Evolutionary conservation across 441 rosid genomes (phyloP).

Genomic region (Pelargonium citronellum): DNA sequence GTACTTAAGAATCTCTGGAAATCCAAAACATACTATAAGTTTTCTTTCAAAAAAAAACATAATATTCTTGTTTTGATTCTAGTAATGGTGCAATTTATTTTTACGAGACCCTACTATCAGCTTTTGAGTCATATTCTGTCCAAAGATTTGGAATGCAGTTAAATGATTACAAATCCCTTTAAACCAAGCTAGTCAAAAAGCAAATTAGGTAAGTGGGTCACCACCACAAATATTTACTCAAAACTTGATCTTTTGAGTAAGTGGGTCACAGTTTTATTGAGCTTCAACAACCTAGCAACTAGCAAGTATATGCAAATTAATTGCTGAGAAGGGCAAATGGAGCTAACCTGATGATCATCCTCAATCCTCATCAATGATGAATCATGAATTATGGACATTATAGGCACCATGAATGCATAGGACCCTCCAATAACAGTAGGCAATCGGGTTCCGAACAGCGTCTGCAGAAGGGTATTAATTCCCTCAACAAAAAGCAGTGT

Average conservation of each 20-base stretch:
- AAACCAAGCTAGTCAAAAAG: neutral
- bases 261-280: slow-evolving; percentile 23
- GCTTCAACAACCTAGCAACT: slow-evolving; percentile 12
- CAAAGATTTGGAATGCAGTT: neutral
- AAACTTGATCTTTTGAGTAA: slow-evolving; percentile 17
- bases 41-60: neutral
- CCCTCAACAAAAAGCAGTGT: slow-evolving; percentile 91
- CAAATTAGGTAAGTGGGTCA: slow-evolving; percentile 26
- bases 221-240: slow-evolving; percentile 33
- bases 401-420: slow-evolving; percentile 94
- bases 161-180: too few species aligned
- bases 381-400: slow-evolving; percentile 83
- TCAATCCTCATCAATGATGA: slow-evolving; percentile 61
- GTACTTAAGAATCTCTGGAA: slow-evolving; percentile 79
- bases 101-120: too few species aligned
- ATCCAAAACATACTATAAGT: slow-evolving; percentile 5
- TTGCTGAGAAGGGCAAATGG: neutral
- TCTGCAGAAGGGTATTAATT: slow-evolving; percentile 82
- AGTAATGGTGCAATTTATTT: too few species aligned
- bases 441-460: slow-evolving; percentile 84
- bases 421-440: slow-evolving; percentile 97
- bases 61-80: too few species aligned
- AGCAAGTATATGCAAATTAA: slow-evolving; percentile 17
- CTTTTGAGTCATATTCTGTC: neutral
- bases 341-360: slow-evolving; percentile 72